Evolutionary conservation across 129 eudicot genomes (phyloP).

Genomic region (Heracleum sosnowskyi): DNA sequence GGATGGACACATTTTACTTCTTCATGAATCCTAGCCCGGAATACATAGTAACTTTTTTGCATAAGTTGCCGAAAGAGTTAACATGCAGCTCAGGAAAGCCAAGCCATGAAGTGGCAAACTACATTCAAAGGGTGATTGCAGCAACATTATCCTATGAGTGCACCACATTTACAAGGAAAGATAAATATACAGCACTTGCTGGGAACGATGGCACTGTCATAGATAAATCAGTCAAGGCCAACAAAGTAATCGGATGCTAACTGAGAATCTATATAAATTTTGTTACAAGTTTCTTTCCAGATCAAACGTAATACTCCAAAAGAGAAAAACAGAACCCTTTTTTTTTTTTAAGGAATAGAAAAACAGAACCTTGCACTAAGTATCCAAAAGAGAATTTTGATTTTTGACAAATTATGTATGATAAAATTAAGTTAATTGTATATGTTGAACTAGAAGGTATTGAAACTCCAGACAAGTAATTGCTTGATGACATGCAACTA

Average conservation of each 20-base stretch:
- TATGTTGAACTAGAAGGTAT: too few relatives aligned
- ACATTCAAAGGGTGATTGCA: slow-evolving; percentile 10
- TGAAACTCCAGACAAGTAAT: background rate
- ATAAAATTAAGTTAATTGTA: too few relatives aligned
- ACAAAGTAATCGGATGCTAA: slow-evolving; percentile 5
- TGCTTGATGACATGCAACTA: background rate
- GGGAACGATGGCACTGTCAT: slow-evolving; percentile 11
- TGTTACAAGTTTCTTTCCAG: too few relatives aligned
- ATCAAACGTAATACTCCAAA: too few relatives aligned
- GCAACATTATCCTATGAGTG: slow-evolving; percentile 6
- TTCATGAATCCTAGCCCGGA: slow-evolving; percentile 7
- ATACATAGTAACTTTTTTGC: background rate
- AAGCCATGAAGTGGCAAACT: slow-evolving; percentile 11
- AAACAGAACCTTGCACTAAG: background rate
- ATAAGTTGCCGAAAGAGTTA: background rate
- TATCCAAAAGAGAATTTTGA: background rate
- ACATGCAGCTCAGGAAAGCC: slow-evolving; percentile 12
- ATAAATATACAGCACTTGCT: slow-evolving; percentile 6
- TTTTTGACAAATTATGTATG: too few relatives aligned
- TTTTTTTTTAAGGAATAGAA: too few relatives aligned
- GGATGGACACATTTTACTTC: slow-evolving; percentile 11
- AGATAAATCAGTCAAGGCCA: slow-evolving; percentile 1
- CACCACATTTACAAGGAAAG: slow-evolving; percentile 10
- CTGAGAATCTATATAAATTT: too few relatives aligned
- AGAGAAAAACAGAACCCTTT: too few relatives aligned